Evolutionary conservation across 345 rosid genomes (phyloP), one percentile per base, ranked within the genome.

Genomic region (Eucalyptus sp.): DNA sequence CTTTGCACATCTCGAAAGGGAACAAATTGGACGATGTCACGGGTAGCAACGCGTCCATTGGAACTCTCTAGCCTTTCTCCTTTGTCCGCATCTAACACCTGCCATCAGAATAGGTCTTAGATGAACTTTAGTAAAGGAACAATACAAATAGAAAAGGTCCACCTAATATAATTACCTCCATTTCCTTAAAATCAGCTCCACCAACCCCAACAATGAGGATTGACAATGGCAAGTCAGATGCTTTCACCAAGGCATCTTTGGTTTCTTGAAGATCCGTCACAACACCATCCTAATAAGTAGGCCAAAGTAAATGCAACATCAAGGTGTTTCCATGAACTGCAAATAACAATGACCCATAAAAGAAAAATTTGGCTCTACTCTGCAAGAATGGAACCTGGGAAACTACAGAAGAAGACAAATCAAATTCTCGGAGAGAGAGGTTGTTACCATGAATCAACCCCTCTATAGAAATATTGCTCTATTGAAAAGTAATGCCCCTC

Each of bases 131-230:
- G 52, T 50, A 66, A 44, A 68, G 27, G 31, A 12, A 22, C 4
- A 37, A 13, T 43, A 50, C 33, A 12, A 56, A 27, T 49, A 41
- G 41, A 54, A 51, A 51, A 50, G 29, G 46, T 76, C 83, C 48
- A 76, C 48, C 41, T 25, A 71, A 64, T 37, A 87, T 31, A 86
- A 12, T 27, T 92, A 96, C 99, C 99, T 97, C 99, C 99, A 97
- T 97, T 93, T 97, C 99, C 93, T 96, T 97, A 88, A 95, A 97
- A 92, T 97, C 99, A 27, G 99, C 99, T 92, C 99, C 99, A 90
- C 99, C 99, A 20, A 97, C 99, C 87, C 99, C 99, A 87, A 97
- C 97, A 64, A 97, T 96, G 76, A 97, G 96, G 91, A 97, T 96
- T 56, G 99, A 97, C 87, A 97, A 88, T 5, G 99, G 99, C 25